Evolutionary conservation across 305 asterid species (phyloP).

Genomic region (Plantago coronopus): DNA sequence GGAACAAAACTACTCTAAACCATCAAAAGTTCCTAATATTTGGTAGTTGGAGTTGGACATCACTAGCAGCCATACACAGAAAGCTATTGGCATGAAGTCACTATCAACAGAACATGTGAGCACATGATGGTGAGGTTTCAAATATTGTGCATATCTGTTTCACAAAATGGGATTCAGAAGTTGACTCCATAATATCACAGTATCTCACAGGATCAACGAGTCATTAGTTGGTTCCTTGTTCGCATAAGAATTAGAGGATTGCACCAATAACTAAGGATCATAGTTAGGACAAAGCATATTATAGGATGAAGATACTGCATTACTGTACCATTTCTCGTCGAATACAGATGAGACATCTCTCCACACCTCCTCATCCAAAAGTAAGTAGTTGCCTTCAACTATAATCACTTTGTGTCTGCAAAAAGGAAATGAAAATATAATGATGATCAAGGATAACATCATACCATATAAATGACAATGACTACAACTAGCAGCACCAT

Average conservation of each 20-base stretch:
- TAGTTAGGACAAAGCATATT: conserved; percentile 2
- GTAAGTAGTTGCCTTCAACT: conserved; percentile 90
- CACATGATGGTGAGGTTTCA: neutral
- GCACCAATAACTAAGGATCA: conserved; percentile 8
- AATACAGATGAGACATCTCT: conserved; percentile 65
- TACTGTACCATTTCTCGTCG: conserved; percentile 79
- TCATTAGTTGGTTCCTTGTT: neutral
- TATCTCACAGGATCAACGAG: neutral
- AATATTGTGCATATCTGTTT: neutral
- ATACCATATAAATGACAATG: conserved; percentile 10
- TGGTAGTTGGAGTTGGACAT: neutral
- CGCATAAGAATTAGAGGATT: neutral
- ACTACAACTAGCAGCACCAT: conserved; percentile 12
- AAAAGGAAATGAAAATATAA: conserved; percentile 17
- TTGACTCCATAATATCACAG: conserved; percentile 1
- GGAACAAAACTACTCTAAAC: neutral
- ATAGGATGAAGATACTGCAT: neutral
- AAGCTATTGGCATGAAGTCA: neutral
- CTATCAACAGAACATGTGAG: neutral
- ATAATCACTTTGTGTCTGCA: conserved; percentile 90
- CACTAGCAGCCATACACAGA: neutral
- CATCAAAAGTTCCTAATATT: neutral
- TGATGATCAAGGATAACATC: neutral
- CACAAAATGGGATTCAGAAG: neutral
- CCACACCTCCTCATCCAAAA: conserved; percentile 74